A percentile compares a stretch with the other conserved stretches of the same genome.
Conservation (phyloP, 2,329 filamentous ascomycete species). For the Epicoccum sorghinum region DNA sequence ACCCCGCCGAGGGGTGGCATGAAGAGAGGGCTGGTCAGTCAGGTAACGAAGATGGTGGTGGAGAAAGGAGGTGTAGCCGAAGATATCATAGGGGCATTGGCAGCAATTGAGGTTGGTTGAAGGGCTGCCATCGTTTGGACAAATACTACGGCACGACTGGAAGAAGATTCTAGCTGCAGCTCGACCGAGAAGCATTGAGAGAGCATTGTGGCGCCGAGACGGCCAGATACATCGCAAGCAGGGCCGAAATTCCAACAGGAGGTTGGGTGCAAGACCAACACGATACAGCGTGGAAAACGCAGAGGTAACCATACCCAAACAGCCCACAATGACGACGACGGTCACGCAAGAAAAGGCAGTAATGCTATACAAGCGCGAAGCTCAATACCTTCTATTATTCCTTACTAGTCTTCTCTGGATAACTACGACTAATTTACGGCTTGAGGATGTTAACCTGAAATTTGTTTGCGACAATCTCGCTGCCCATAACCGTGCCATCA, state of each 20-base stretch:
- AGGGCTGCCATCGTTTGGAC: not conserved
- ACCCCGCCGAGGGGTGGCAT: conserved; percentile 83
- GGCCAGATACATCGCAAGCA: too few species aligned
- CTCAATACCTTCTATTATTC: too few species aligned
- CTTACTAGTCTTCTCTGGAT: too few species aligned
- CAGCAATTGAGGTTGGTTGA: conserved; percentile 66
- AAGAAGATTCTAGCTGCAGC: too few species aligned
- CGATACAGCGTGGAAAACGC: too few species aligned
- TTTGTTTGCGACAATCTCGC: not conserved
- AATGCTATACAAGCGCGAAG: too few species aligned
- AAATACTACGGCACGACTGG: not conserved
- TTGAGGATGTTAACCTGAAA: not conserved
- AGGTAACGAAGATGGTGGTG: conserved; percentile 78
- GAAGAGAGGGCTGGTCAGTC: conserved; percentile 72
- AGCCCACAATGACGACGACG: too few species aligned
- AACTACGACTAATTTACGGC: not conserved
- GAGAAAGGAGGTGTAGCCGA: conserved; percentile 80
- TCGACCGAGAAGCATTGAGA: too few species aligned
- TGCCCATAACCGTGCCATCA: not conserved
- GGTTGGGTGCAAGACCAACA: too few species aligned
- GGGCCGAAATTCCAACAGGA: not conserved
- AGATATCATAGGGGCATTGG: conserved; percentile 82
- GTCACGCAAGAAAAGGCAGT: too few species aligned
- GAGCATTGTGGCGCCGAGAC: too few species aligned
- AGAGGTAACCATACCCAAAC: too few species aligned